A percentile compares a stretch with the other conserved stretches of the same genome.
Conservation (phyloP, 768 basidiomycete species). For the Lactarius trivialis region DNA sequence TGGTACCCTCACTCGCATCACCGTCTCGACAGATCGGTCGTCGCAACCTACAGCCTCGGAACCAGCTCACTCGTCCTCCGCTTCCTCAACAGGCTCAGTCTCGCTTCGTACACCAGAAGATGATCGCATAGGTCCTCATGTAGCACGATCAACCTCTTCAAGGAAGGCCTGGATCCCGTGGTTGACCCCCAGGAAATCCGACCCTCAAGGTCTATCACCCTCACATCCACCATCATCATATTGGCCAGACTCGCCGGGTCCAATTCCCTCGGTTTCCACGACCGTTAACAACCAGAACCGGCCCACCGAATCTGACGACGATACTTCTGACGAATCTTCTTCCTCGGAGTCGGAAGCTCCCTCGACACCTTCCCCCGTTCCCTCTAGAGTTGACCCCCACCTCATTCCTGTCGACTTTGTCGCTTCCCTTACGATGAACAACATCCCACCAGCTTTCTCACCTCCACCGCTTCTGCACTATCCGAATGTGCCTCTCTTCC, state of each 20-base stretch:
- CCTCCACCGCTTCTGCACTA: slow-evolving; percentile 42
- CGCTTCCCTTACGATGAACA: slow-evolving; percentile 41
- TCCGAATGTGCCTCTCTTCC: slow-evolving; percentile 35
- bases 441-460: slow-evolving; percentile 33
- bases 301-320: slow-evolving; percentile 19
- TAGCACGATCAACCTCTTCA: slow-evolving; percentile 23
- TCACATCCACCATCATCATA: not conserved
- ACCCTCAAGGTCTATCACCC: not conserved
- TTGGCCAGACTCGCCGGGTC: slow-evolving; percentile 6
- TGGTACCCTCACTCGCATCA: slow-evolving; percentile 22
- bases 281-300: not conserved
- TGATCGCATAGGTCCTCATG: slow-evolving; percentile 31
- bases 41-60: slow-evolving; percentile 26
- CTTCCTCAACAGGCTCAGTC: slow-evolving; percentile 47
- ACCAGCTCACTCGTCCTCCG: slow-evolving; percentile 46
- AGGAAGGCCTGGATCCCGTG: slow-evolving; percentile 50
- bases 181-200: slow-evolving; percentile 36
- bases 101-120: slow-evolving; percentile 54
- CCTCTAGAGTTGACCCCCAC: slow-evolving; percentile 22
- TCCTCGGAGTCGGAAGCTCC: slow-evolving; percentile 27
- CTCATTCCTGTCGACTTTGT: slow-evolving; percentile 32
- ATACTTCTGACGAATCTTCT: slow-evolving; percentile 20
- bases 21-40: slow-evolving; percentile 28
- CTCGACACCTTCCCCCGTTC: slow-evolving; percentile 9
- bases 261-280: not conserved